phyloP scores from a whole-genome alignment of 176 grass and related monocot genomes.

The Ampelocalamus luodianensis region DNA sequence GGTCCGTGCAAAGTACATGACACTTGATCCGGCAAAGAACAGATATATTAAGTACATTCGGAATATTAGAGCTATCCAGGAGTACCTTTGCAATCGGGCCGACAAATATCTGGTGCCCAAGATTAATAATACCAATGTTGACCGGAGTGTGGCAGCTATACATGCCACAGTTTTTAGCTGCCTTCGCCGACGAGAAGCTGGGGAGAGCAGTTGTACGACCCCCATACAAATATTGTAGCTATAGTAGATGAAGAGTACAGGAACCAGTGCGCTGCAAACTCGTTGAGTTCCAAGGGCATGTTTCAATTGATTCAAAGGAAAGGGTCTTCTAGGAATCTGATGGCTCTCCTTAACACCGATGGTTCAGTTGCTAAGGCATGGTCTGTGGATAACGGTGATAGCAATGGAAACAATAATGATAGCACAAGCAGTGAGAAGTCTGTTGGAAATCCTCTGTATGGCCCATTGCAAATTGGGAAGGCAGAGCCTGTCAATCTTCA shows the following conservation, averaged over 20 bases:
- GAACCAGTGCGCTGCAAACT: constrained; percentile 73
- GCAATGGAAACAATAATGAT: constrained; percentile 17
- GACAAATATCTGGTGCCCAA: constrained; percentile 87
- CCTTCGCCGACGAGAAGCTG: constrained; percentile 52
- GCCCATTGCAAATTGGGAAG: constrained; percentile 66
- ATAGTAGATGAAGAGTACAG: constrained; percentile 69
- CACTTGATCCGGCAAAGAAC: no score
- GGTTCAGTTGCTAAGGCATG: constrained; percentile 88
- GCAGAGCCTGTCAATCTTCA: constrained; percentile 82
- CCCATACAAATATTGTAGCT: constrained; percentile 56
- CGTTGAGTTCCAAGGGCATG: constrained; percentile 79
- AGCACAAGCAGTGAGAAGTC: constrained; percentile 39
- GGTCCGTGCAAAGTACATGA: no score
- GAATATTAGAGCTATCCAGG: constrained; percentile 73
- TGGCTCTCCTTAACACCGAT: constrained; percentile 77
- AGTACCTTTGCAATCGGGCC: constrained; percentile 68
- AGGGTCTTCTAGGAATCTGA: constrained; percentile 73
- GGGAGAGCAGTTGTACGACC: constrained; percentile 66
- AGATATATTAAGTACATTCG: background rate
- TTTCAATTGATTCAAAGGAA: constrained; percentile 87
- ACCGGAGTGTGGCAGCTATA: constrained; percentile 51
- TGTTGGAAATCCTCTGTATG: constrained; percentile 51
- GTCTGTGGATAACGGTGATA: constrained; percentile 52
- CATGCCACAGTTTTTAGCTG: constrained; percentile 79
- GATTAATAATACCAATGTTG: constrained; percentile 84